Evolutionary conservation across 345 rosid species (phyloP), one percentile per base, ranked within the genome.

Genomic region (Populus deltoides): DNA sequence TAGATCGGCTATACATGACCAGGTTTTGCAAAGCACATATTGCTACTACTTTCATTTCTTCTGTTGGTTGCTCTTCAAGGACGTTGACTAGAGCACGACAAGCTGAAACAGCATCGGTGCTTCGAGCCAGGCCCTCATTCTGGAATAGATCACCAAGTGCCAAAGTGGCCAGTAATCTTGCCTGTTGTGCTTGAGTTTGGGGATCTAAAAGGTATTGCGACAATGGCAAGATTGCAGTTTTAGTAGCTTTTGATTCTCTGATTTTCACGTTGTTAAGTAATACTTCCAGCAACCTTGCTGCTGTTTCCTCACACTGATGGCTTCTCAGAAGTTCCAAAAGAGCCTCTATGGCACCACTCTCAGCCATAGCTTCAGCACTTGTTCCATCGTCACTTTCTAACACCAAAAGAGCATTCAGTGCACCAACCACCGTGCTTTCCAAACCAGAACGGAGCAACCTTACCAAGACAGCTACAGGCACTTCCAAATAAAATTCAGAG

Each of bases 21-120:
- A 97, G 97, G 84, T 97, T 97, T 80, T 97, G 99, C 84, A 97
- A 78, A 74, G 99, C 94, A 87, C 99, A 97, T 83, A 97, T 90
- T 9, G 98, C 98, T 15, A 97, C 99, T 75, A 97, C 97, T 90
- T 92, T 97, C 98, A 94, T 97, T 86, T 97, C 99, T 89, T 97
- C 99, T 27, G 99, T 91, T 43, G 98, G 98, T 81, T 97, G 99
- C 80, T 97, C 99, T 85, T 97, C 98, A 33, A 97, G 98, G 80
- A 97, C 94, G 77, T 92, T 97, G 63, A 97, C 98, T 38, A 97
- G 88, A 66, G 99, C 98, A 75, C 97, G 99, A 47, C 98, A 97
- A 84, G 99, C 98, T 65, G 94, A 90, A 77, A 91, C 94, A 55
- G 99, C 97, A 78, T 97, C 99, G 13, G 94, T 85, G 80, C 92